These are phyloP conservation scores for Helianthus tuberosus DNA, from an alignment of 129 eudicot genomes.

Conservation along the genomic window DNA sequence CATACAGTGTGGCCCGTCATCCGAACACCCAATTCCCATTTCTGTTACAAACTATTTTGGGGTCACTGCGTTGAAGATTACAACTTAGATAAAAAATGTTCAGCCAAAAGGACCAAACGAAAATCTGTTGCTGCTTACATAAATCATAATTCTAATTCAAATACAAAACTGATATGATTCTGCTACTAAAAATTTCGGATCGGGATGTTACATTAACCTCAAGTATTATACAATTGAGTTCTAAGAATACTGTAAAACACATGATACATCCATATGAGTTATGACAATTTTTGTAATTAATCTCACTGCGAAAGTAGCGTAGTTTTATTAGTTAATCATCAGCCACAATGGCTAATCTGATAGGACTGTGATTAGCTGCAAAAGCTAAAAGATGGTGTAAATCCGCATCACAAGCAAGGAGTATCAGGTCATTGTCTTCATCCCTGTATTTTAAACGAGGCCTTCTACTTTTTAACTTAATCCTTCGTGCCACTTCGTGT, in stretches of 20 bases:
- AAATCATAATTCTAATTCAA: neutral
- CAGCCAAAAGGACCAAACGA: too few relatives aligned
- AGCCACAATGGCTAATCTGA: neutral
- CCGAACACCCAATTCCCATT: too few relatives aligned
- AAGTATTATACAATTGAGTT: too few relatives aligned
- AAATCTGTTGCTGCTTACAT: neutral
- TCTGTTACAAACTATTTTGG: too few relatives aligned
- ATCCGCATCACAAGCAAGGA: neutral
- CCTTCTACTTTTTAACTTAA: neutral
- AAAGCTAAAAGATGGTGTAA: neutral
- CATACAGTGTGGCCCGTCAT: too few relatives aligned
- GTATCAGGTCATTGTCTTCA: constrained; percentile 3
- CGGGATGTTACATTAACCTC: neutral
- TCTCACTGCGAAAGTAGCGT: neutral
- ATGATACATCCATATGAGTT: too few relatives aligned
- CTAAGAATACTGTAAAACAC: too few relatives aligned
- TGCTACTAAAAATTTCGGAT: neutral
- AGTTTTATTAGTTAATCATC: neutral
- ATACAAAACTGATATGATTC: neutral
- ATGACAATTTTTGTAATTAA: too few relatives aligned
- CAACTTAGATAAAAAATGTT: too few relatives aligned
- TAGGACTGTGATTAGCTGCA: neutral
- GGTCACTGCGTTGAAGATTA: too few relatives aligned
- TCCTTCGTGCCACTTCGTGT: constrained; percentile 11
- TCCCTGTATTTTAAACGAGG: constrained; percentile 13